Conservation (phyloP, 805 yeast species). For the Saccharomyces kudriavzevii region DNA sequence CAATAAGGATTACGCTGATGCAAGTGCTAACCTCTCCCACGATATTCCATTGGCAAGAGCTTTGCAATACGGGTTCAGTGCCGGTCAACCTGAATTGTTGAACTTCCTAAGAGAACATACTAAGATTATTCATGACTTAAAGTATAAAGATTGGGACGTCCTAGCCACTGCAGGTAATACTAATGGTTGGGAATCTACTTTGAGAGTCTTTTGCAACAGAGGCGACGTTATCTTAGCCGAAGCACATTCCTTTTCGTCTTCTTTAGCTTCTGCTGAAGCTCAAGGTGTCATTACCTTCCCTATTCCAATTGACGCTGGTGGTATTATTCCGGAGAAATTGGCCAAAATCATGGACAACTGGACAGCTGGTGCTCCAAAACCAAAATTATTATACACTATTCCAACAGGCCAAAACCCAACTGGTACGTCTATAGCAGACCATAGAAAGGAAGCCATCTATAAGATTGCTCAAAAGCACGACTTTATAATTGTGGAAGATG, state of each 20-base stretch:
- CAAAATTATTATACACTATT: slow-evolving; percentile 81
- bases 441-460: slow-evolving; percentile 73
- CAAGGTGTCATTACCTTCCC: slow-evolving; percentile 63
- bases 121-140: slow-evolving; percentile 36
- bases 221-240: slow-evolving; percentile 83
- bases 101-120: slow-evolving; percentile 73
- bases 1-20: slow-evolving; percentile 34
- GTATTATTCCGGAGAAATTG: slow-evolving; percentile 66
- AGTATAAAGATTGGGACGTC: slow-evolving; percentile 64
- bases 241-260: slow-evolving; percentile 75
- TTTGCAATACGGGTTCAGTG: slow-evolving; percentile 86
- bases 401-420: slow-evolving; percentile 98
- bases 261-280: slow-evolving; percentile 73
- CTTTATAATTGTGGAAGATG: slow-evolving; percentile 84
- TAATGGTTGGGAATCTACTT: slow-evolving; percentile 76
- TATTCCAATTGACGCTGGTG: slow-evolving; percentile 68
- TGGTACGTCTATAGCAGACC: slow-evolving; percentile 71
- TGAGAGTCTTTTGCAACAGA: slow-evolving; percentile 67
- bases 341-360: slow-evolving; percentile 57
- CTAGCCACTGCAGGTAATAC: slow-evolving; percentile 77
- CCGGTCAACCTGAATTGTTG: slow-evolving; percentile 68
- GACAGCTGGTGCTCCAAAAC: slow-evolving; percentile 57
- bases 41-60: slow-evolving; percentile 74
- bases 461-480: slow-evolving; percentile 78
- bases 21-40: slow-evolving; percentile 21